Evolutionary conservation across 371 early-diverging fungal species (phyloP).

Genomic region (Mucor racemosus): DNA sequence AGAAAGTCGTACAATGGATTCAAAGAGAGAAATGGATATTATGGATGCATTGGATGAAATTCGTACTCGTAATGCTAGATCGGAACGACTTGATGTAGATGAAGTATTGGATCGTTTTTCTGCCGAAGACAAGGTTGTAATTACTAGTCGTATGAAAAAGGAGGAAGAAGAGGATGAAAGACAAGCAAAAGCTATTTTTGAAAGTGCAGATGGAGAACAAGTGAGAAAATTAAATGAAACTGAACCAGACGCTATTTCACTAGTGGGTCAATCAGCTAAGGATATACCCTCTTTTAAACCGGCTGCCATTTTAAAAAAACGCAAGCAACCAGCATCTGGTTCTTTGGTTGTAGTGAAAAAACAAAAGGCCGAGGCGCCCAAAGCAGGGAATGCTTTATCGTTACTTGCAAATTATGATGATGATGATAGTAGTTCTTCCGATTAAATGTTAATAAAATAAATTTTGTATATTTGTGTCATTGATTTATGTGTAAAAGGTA

Average conservation of each 20-base stretch:
- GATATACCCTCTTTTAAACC: slow-evolving; percentile 50
- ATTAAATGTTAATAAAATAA: slow-evolving; percentile 10
- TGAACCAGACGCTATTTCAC: slow-evolving; percentile 51
- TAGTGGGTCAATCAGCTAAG: slow-evolving; percentile 43
- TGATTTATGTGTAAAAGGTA: neutral
- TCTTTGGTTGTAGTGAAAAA: slow-evolving; percentile 33
- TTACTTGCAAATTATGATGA: slow-evolving; percentile 40
- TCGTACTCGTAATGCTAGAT: slow-evolving; percentile 82
- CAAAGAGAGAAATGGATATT: slow-evolving; percentile 96
- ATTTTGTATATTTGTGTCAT: neutral
- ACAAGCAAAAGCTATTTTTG: slow-evolving; percentile 69
- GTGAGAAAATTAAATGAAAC: slow-evolving; percentile 68
- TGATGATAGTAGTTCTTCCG: slow-evolving; percentile 4
- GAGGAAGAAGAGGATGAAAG: slow-evolving; percentile 77
- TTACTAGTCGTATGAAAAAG: slow-evolving; percentile 37
- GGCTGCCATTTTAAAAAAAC: slow-evolving; percentile 22
- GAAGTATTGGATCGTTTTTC: slow-evolving; percentile 61
- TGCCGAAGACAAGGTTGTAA: slow-evolving; percentile 43
- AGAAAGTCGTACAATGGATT: slow-evolving; percentile 91
- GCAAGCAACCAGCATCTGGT: slow-evolving; percentile 22
- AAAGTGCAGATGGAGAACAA: slow-evolving; percentile 69
- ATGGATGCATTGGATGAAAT: slow-evolving; percentile 96
- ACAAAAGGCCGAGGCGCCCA: slow-evolving; percentile 38
- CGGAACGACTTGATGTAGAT: slow-evolving; percentile 77
- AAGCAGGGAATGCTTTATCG: slow-evolving; percentile 25